phyloP scores from a whole-genome alignment of 1,139 yeast genomes.

The Meyerozyma elateridarum region DNA sequence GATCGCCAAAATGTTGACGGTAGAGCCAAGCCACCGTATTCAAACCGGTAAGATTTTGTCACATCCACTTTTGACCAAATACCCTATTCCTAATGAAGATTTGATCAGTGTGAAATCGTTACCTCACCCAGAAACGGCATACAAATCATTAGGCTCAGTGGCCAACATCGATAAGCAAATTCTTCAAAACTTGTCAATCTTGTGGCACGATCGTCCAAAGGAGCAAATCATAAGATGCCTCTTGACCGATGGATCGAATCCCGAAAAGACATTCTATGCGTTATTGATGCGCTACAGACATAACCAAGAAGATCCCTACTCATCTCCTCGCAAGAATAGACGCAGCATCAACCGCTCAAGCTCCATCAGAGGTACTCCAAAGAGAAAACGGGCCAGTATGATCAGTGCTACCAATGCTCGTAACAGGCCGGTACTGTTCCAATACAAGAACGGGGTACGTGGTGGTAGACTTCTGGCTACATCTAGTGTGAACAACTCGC shows the following conservation, averaged over 20 bases:
- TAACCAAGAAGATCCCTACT: slow-evolving; percentile 33
- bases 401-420: slow-evolving; percentile 53
- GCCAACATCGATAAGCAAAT: slow-evolving; percentile 58
- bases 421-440: slow-evolving; percentile 55
- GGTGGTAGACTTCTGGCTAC: slow-evolving; percentile 15
- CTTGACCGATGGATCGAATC: slow-evolving; percentile 53
- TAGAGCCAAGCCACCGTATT: slow-evolving; percentile 73
- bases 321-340: slow-evolving; percentile 7
- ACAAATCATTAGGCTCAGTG: slow-evolving; percentile 42
- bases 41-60: slow-evolving; percentile 68
- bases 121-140: slow-evolving; percentile 62
- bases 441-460: slow-evolving; percentile 16
- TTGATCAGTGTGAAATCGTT: slow-evolving; percentile 48
- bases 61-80: slow-evolving; percentile 71
- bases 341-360: slow-evolving; percentile 9
- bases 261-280: slow-evolving; percentile 75
- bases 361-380: slow-evolving; percentile 23
- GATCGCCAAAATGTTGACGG: slow-evolving; percentile 65
- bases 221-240: slow-evolving; percentile 52
- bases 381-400: slow-evolving; percentile 43
- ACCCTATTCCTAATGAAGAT: slow-evolving; percentile 49
- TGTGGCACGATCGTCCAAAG: slow-evolving; percentile 69
- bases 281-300: slow-evolving; percentile 53
- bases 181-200: slow-evolving; percentile 60
- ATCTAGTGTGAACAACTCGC: slow-evolving; percentile 20